Conservation (phyloP, 148 eudicot genomes). For the Cornus controversa region DNA sequence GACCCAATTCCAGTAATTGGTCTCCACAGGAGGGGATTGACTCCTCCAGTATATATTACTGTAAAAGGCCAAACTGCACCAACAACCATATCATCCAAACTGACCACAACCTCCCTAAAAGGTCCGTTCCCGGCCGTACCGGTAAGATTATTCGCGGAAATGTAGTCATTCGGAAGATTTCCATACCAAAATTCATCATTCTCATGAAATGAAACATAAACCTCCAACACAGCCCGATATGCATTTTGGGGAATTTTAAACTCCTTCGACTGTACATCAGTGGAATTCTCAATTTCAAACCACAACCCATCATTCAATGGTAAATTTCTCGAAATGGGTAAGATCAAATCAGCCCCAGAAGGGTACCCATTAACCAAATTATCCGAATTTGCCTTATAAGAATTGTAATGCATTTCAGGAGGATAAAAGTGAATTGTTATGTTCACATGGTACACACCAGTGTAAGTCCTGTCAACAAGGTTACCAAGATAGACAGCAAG, state of each 20-base stretch:
- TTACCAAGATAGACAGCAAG: conserved; percentile 81
- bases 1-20: conserved; percentile 85
- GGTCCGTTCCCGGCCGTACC: conserved; percentile 65
- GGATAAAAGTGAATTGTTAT: conserved; percentile 63
- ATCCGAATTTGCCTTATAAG: not conserved
- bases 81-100: conserved; percentile 53
- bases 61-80: conserved; percentile 92
- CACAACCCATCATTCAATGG: conserved; percentile 89
- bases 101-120: conserved; percentile 80
- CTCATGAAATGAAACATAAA: conserved; percentile 85
- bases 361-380: conserved; percentile 2
- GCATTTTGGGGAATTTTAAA: conserved; percentile 63
- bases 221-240: conserved; percentile 81
- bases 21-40: conserved; percentile 89
- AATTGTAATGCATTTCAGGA: conserved; percentile 2
- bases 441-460: conserved; percentile 88
- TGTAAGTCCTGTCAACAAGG: conserved; percentile 58
- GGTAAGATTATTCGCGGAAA: conserved; percentile 51
- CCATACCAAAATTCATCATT: conserved; percentile 85
- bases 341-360: conserved; percentile 63
- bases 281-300: conserved; percentile 69
- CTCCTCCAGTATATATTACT: conserved; percentile 82
- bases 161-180: conserved; percentile 68
- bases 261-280: conserved; percentile 41
- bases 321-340: conserved; percentile 69